These are phyloP conservation scores for Fusarium graminum DNA, from an alignment of 2,329 filamentous ascomycete species.

Conservation along the genomic window DNA sequence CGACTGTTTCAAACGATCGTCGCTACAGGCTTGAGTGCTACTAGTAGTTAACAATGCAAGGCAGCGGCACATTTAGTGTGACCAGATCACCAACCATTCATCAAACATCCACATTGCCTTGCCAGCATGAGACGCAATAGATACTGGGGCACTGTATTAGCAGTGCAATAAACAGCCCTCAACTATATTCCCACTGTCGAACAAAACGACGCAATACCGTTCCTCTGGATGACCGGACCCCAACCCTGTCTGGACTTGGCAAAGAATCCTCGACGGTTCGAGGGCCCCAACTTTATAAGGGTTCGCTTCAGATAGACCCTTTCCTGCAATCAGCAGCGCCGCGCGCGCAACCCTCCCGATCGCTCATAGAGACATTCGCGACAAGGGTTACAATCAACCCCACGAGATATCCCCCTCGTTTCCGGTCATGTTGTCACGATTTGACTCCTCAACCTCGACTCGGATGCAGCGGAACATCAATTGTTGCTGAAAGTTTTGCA, in stretches of 20 bases:
- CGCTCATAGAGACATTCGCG: constrained; percentile 19
- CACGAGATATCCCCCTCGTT: constrained; percentile 21
- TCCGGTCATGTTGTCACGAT: constrained; percentile 14
- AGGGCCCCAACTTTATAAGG: constrained; percentile 24
- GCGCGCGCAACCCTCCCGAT: constrained; percentile 27
- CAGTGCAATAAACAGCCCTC: not conserved
- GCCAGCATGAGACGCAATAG: constrained; percentile 11
- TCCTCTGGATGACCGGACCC: constrained; percentile 12
- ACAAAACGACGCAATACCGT: constrained; percentile 7
- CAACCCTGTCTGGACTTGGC: constrained; percentile 29
- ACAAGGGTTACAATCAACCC: constrained; percentile 32
- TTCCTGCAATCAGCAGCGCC: not conserved
- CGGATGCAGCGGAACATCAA: constrained; percentile 42
- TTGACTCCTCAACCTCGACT: constrained; percentile 11
- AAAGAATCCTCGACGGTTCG: constrained; percentile 23
- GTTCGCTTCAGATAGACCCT: constrained; percentile 32
- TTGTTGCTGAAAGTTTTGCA: constrained; percentile 18
- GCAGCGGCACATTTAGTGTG: constrained; percentile 31
- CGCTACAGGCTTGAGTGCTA: constrained; percentile 12
- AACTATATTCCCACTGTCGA: constrained; percentile 6
- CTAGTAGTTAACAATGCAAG: constrained; percentile 18
- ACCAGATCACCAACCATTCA: constrained; percentile 12
- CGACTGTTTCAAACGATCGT: constrained; percentile 19
- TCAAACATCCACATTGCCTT: constrained; percentile 12
- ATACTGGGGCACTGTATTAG: not conserved